Conservation (phyloP, 129 eudicot species). For the Centrapalus pauciflorus region DNA sequence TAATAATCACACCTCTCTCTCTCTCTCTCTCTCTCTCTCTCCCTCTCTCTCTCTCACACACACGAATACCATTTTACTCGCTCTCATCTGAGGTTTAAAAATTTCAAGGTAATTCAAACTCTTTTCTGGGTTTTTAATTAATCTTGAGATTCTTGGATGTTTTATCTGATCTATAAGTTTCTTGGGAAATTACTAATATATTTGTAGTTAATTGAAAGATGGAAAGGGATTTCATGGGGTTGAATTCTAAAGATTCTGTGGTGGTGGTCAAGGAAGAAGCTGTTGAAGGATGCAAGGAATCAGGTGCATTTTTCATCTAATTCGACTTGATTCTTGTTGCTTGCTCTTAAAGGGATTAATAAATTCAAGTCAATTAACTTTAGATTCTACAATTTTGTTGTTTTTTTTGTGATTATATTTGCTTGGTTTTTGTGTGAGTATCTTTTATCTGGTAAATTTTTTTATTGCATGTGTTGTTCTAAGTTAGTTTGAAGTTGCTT, state of each 20-base stretch:
- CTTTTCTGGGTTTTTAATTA: background rate
- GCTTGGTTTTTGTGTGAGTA: background rate
- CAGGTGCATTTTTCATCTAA: conserved; percentile 35
- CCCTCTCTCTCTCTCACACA: conserved; percentile 17
- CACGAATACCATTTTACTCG: conserved; percentile 13
- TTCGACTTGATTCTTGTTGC: background rate
- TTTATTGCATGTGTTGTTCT: conserved; percentile 30
- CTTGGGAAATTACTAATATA: background rate
- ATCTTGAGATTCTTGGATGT: background rate
- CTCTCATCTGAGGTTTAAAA: conserved; percentile 2
- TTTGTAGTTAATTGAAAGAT: conserved; percentile 36
- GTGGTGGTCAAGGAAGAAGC: conserved; percentile 51
- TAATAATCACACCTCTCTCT: background rate
- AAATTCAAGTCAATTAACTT: conserved; percentile 3
- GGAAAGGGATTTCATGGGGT: conserved; percentile 84
- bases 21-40: conserved; percentile 18
- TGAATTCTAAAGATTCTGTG: conserved; percentile 51
- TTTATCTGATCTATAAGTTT: background rate
- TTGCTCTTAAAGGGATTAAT: background rate
- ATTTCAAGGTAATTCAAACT: background rate
- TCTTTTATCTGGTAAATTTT: conserved; percentile 4
- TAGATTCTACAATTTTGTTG: background rate
- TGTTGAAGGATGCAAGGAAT: conserved; percentile 44
- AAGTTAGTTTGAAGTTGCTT: conserved; percentile 23
- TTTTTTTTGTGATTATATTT: background rate